Conservation (phyloP, 805 yeast species). For the Monosporozyma yasuniensis region DNA sequence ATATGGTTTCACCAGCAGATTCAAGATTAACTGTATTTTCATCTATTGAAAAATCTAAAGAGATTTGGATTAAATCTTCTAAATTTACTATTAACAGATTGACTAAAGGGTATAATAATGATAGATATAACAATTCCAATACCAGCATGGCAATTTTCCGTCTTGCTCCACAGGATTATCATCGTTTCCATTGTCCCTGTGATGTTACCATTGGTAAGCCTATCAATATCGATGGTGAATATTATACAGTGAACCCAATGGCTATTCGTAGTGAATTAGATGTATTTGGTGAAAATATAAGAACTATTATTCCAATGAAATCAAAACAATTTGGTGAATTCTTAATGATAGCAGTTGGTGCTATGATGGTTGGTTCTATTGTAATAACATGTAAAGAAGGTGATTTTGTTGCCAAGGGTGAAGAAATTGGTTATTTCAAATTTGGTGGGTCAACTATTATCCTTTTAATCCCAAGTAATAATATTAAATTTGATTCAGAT, state of each 20-base stretch:
- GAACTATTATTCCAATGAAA: conserved; percentile 69
- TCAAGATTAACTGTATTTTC: conserved; percentile 70
- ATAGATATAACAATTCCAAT: conserved; percentile 33
- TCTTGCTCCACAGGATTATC: conserved; percentile 95
- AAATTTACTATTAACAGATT: conserved; percentile 61
- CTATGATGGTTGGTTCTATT: conserved; percentile 97
- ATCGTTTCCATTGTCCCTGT: conserved; percentile 85
- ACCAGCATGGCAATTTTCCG: conserved; percentile 75
- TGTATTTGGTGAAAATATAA: conserved; percentile 85
- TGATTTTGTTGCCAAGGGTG: conserved; percentile 52
- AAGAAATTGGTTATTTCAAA: conserved; percentile 88
- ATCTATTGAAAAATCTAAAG: conserved; percentile 50
- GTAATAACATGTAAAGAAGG: conserved; percentile 60
- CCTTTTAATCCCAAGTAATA: conserved; percentile 46
- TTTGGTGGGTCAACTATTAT: conserved; percentile 92
- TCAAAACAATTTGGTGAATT: conserved; percentile 72
- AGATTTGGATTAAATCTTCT: conserved; percentile 84
- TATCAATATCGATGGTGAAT: conserved; percentile 71
- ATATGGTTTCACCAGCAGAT: conserved; percentile 77
- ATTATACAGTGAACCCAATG: conserved; percentile 96
- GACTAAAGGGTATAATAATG: conserved; percentile 30
- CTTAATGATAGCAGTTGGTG: conserved; percentile 78
- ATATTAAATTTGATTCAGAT: conserved; percentile 63
- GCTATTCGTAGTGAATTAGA: conserved; percentile 82
- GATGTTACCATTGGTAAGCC: conserved; percentile 63